Evolutionary conservation across 805 yeast genomes (phyloP).

Genomic region (Candida multigemmis): DNA sequence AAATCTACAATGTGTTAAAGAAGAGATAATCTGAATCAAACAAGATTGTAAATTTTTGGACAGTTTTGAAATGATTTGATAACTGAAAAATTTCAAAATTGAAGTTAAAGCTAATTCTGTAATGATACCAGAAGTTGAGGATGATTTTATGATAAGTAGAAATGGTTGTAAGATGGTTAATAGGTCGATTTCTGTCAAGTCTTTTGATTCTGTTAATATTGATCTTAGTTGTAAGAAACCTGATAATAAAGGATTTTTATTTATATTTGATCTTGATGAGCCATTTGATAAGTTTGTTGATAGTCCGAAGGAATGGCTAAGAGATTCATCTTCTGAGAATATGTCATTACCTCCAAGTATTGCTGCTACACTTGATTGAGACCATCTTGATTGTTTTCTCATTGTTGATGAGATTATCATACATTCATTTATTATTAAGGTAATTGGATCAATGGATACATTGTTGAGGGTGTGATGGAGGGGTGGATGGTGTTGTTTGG

Average conservation of each 20-base stretch:
- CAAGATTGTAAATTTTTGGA: conserved; percentile 51
- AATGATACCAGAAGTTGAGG: conserved; percentile 77
- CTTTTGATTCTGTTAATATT: conserved; percentile 48
- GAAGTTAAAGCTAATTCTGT: conserved; percentile 77
- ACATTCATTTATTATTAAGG: conserved; percentile 83
- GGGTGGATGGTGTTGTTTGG: conserved; percentile 1
- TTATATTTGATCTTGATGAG: conserved; percentile 2
- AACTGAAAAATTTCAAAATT: conserved; percentile 61
- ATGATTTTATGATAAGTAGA: conserved; percentile 70
- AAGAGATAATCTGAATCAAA: conserved; percentile 55
- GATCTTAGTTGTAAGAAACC: conserved; percentile 74
- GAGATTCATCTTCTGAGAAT: conserved; percentile 28
- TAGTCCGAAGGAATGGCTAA: conserved; percentile 7
- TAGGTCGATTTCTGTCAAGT: conserved; percentile 53
- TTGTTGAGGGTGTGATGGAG: conserved; percentile 1
- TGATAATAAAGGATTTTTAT: conserved; percentile 54
- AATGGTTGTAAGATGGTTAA: conserved; percentile 80
- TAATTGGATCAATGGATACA: conserved; percentile 60
- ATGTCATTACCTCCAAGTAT: conserved; percentile 60
- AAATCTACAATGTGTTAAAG: conserved; percentile 89
- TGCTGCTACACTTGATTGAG: conserved; percentile 77
- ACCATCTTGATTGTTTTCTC: conserved; percentile 63
- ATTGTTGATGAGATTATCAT: conserved; percentile 78
- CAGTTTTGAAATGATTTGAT: conserved; percentile 49
- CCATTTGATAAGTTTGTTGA: conserved; percentile 5